Base-by-base conservation (phyloP, 2,329 filamentous ascomycete genomes). In the Sarocladiaceae sp. region DNA sequence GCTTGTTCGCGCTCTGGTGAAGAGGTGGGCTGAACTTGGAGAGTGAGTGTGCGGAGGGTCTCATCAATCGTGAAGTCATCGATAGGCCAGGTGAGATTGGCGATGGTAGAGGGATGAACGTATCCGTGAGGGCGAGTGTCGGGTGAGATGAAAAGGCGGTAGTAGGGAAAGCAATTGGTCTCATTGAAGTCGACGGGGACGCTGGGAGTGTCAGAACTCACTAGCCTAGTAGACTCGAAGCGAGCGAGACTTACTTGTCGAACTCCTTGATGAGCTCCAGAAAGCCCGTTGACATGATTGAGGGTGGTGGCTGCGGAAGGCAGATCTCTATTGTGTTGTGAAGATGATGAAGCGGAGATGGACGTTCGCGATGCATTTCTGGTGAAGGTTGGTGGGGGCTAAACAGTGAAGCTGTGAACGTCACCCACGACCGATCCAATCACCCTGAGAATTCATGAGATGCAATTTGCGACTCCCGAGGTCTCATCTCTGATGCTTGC, bases 121-220 rank as follows among this genome's bases (percentile, higher is more conserved):
- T 73, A 73, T 51, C 74, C 73, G 48, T 77, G 73, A 1, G 70
- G 62, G 3, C 67, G 61, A 15, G 60, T 47, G 47, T 76, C 72
- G 2, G 64, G 56, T 2, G 66, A 62, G 10, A 77, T 61, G 7
- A 64, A 54, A 26, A 78, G 66, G 46, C 61, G 62, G 51, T 74
- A 76, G 48, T 73, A 67, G 4, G 62, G 62, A 7, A 27, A 15
- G 33, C 46, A 52, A 46, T 66, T n/a, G n/a, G n/a, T 59, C 29
- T 60, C 54, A 45, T 63, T 60, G 50, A 68, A 68, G 50, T 67
- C 58, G 12, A 67, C 59, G 1, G 73, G 70, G n/a, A 74, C 71
- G 53, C 73, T 75, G 50, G 19, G 35, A 18, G 47, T 2, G 45
- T 44, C 46, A 53, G 45, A n/a, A n/a, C n/a, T n/a, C n/a, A n/a